Evolutionary conservation across 345 rosid genomes (phyloP), one percentile per base, ranked within the genome.

Genomic region (Aquilaria yunnanensis): DNA sequence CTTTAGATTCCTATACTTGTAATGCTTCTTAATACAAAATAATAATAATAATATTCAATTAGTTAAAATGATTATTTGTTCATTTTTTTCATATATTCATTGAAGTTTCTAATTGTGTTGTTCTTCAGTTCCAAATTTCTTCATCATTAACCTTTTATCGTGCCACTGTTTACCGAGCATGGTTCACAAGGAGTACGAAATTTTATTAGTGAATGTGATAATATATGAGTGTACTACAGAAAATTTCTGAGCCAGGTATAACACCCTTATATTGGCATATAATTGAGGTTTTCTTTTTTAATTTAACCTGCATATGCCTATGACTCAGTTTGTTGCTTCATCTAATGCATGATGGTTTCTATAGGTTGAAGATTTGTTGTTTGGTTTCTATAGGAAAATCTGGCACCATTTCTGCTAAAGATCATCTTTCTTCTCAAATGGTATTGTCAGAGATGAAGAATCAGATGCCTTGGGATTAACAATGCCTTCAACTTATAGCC

Each of bases 331-430:
- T 52, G 37, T 55, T 7, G 34, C 56, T 67, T 48, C 49, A 65
- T 68, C 34, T 46, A 61, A 43, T 75, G 63, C 69, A 34, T 72
- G 57, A 31, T 74, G 61, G 23, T 75, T 65, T 67, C 33, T 32
- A 59, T 69, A 93, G 98, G 78, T 85, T 67, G 73, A 78, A 41
- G 83, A 84, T 54, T 79, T 78, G 13, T 78, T 90, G 70, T 78
- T 93, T 65, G 74, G 75, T 74, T 65, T 53, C 67, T 93, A 73
- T 83, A 81, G 75, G 75, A 66, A 74, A 82, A 68, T 31, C 79
- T 88, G 85, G 86, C 90, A 56, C 94, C 96, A 32, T 90, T 80
- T 82, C 76, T 79, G 56, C 70, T 93, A 16, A 32, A 80, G 85
- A 72, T 84, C 90, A 52, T 73, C 80, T 68, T 77, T 80, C 64